A percentile compares a stretch with the other conserved stretches of the same genome.
Evolutionary conservation across 306 rosid species (phyloP).

Genomic region (Biancaea sappan): DNA sequence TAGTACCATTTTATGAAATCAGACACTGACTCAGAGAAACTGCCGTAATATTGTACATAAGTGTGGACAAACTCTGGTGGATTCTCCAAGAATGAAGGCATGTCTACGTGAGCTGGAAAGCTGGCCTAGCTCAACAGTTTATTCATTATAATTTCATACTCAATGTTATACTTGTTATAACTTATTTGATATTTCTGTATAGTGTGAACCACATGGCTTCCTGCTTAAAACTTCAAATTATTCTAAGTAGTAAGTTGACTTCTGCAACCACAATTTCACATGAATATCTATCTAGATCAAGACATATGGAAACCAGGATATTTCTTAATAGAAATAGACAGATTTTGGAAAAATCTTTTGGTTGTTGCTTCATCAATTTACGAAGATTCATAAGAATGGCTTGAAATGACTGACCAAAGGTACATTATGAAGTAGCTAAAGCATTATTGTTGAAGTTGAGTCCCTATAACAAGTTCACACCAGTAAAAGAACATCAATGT

Average conservation of each 20-base stretch:
- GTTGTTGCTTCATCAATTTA: neutral
- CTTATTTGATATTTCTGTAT: neutral
- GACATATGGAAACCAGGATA: neutral
- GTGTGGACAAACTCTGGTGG: slow-evolving; percentile 5
- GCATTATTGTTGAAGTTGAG: neutral
- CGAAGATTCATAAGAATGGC: neutral
- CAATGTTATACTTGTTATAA: slow-evolving; percentile 11
- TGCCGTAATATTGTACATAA: slow-evolving; percentile 20
- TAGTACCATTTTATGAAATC: slow-evolving; percentile 1
- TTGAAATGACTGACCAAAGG: slow-evolving; percentile 7
- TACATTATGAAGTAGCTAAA: neutral
- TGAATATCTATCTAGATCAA: neutral
- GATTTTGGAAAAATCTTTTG: neutral
- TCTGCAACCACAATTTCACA: neutral
- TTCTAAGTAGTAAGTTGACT: neutral
- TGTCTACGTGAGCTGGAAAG: slow-evolving; percentile 20
- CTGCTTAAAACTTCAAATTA: neutral
- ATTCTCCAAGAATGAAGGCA: neutral
- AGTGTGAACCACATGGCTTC: slow-evolving; percentile 1
- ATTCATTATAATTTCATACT: slow-evolving; percentile 29
- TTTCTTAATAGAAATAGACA: neutral
- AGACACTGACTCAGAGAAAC: slow-evolving; percentile 12
- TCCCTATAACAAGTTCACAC: neutral
- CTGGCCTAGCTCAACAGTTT: slow-evolving; percentile 14
- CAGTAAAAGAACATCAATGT: neutral